Evolutionary conservation across 495 filamentous ascomycete genomes (phyloP), one percentile per base, ranked within the genome.

Genomic region (Penicillium malachiteum): DNA sequence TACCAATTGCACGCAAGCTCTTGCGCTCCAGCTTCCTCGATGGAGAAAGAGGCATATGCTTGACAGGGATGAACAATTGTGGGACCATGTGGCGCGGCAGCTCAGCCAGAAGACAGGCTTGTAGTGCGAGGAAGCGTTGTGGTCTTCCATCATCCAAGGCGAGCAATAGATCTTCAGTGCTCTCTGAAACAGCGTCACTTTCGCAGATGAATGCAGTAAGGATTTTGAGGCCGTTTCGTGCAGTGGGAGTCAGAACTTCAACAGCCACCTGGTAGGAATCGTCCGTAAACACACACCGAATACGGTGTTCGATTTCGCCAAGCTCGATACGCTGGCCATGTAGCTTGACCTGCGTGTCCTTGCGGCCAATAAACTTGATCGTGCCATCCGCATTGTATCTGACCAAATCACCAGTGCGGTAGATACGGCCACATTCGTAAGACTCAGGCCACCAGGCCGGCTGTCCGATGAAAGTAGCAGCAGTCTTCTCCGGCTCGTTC

Each of bases 241-340:
- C 11, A 16, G 7, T 16, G 7, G 43, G 43, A 18, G 43, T 46
- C 3, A 31, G 44, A 7, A 32, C 18, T 18, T 31, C 44, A 5
- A n/a, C 21, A 26, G 21, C 21, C 21, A 26, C 21, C 21, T 26
- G 34, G 12, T 37, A 37, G 2, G 8, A 37, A 37, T 13, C 8
- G 2, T 37, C 9, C 34, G 34, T 6, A 9, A 21, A 17, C 7
- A 17, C 7, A 11, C 5, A 0, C 2, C 9, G 8, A 9, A 61
- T 26, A 32, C 57, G 53, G 7, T 57, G 37, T 45, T 71, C 73
- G 13, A 80, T 58, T 21, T 79, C 78, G 2, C 54, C 56, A 1
- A 79, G 60, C 14, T 81, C 75, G 8, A 81, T 46, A 0, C 78
- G 71, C 7, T 78, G 55, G 5, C 78, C 76, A 1, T 63, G 62